Evolutionary conservation across 164 flowering plant species (phyloP).

Genomic region (Sextonia rubra): DNA sequence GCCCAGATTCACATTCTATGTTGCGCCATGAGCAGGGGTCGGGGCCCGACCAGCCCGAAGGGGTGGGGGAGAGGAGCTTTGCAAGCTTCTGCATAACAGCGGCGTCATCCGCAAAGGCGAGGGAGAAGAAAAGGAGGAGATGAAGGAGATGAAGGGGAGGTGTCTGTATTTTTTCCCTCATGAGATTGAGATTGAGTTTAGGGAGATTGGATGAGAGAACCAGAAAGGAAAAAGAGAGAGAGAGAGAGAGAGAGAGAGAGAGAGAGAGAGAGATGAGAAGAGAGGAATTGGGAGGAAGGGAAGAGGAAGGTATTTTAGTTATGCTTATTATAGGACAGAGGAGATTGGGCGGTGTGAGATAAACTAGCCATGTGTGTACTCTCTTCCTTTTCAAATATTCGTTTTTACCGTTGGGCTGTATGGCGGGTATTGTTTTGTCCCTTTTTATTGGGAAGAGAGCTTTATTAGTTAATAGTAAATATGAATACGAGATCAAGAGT

Average conservation of each 20-base stretch:
- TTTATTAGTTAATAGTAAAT: too few relatives aligned
- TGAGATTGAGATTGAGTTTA: not conserved
- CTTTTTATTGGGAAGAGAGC: too few relatives aligned
- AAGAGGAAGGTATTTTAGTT: too few relatives aligned
- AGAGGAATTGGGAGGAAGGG: too few relatives aligned
- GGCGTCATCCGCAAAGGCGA: constrained; percentile 13
- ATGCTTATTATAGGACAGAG: too few relatives aligned
- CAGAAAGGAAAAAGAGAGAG: not conserved
- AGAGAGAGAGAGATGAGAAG: not conserved
- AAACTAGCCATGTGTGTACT: too few relatives aligned
- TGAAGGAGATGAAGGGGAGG: not conserved
- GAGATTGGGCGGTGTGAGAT: too few relatives aligned
- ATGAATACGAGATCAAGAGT: too few relatives aligned
- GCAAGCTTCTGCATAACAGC: constrained; percentile 24
- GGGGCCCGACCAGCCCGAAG: constrained; percentile 24
- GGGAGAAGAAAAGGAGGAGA: not conserved
- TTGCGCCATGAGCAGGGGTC: constrained; percentile 33
- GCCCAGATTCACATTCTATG: constrained; percentile 20
- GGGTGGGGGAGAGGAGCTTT: constrained; percentile 12
- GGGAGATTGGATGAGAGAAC: too few relatives aligned
- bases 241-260: not conserved
- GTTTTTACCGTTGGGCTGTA: too few relatives aligned
- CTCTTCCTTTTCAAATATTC: too few relatives aligned
- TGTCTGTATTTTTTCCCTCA: not conserved
- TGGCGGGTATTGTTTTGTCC: too few relatives aligned